These are phyloP conservation scores for Erigeron canadensis DNA, from an alignment of 129 eudicot species.

Conservation along the genomic window DNA sequence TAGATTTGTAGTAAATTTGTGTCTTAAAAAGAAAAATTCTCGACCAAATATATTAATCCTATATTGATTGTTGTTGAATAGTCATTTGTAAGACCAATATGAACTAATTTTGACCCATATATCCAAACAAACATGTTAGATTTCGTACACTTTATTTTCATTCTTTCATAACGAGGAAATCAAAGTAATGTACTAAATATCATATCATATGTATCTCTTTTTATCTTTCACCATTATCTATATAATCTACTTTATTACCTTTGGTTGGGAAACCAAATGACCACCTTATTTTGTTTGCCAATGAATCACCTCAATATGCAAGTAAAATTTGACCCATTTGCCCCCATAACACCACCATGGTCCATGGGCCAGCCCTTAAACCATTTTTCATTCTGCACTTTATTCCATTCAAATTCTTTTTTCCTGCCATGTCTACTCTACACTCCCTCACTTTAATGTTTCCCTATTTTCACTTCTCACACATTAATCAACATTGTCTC, in stretches of 20 bases:
- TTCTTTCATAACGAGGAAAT: neutral
- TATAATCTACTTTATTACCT: conserved; percentile 25
- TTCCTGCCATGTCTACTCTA: conserved; percentile 36
- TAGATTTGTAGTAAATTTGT: no score
- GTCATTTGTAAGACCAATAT: no score
- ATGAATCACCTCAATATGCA: no score
- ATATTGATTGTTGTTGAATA: no score
- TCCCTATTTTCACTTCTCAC: conserved; percentile 36
- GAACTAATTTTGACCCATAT: no score
- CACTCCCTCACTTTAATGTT: conserved; percentile 36
- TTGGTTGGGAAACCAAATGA: conserved; percentile 33
- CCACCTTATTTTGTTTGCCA: conserved; percentile 24
- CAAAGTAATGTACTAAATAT: neutral
- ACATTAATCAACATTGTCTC: conserved; percentile 40
- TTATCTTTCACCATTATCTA: conserved; percentile 32
- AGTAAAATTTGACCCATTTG: conserved; percentile 16
- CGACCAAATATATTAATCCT: no score
- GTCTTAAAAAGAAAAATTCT: no score
- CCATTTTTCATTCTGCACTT: conserved; percentile 38
- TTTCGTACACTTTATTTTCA: no score
- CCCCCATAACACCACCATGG: conserved; percentile 28
- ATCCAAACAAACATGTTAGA: no score
- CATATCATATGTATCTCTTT: neutral
- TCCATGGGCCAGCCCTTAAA: neutral
- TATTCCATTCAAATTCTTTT: conserved; percentile 70